Evolutionary conservation across 169 alveolate genomes (phyloP).

Genomic region (Cryptosporidium andersoni): DNA sequence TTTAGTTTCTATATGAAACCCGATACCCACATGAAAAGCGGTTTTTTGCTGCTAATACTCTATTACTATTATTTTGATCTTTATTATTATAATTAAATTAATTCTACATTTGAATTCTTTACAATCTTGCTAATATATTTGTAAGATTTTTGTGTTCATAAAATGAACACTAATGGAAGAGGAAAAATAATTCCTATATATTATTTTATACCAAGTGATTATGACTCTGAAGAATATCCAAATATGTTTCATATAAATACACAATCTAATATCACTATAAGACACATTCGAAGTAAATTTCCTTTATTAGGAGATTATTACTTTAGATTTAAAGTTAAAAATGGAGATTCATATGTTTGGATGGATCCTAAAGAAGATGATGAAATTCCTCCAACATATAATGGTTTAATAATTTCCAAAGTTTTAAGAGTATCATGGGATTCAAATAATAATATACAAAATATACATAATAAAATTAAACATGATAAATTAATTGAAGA

Average conservation of each 20-base stretch:
- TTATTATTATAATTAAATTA: slow-evolving; percentile 30
- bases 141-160: slow-evolving; percentile 4
- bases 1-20: no score
- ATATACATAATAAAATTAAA: background rate
- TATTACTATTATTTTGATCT: no score
- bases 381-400: slow-evolving; percentile 35
- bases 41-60: no score
- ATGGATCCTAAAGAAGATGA: slow-evolving; percentile 64
- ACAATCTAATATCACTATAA: slow-evolving; percentile 7
- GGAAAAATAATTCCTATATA: slow-evolving; percentile 1
- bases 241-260: slow-evolving; percentile 32
- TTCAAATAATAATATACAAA: background rate
- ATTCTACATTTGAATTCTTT: slow-evolving; percentile 33
- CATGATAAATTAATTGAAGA: no score
- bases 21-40: no score
- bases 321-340: slow-evolving; percentile 54
- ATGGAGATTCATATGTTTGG: slow-evolving; percentile 52
- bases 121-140: slow-evolving; percentile 38
- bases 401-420: slow-evolving; percentile 42
- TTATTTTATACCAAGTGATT: slow-evolving; percentile 62
- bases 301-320: slow-evolving; percentile 55
- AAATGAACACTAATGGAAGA: background rate
- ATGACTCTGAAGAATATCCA: slow-evolving; percentile 40
- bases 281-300: slow-evolving; percentile 19
- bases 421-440: slow-evolving; percentile 63